Evolutionary conservation across 306 rosid species (phyloP).

Genomic region (Ormosia emarginata): DNA sequence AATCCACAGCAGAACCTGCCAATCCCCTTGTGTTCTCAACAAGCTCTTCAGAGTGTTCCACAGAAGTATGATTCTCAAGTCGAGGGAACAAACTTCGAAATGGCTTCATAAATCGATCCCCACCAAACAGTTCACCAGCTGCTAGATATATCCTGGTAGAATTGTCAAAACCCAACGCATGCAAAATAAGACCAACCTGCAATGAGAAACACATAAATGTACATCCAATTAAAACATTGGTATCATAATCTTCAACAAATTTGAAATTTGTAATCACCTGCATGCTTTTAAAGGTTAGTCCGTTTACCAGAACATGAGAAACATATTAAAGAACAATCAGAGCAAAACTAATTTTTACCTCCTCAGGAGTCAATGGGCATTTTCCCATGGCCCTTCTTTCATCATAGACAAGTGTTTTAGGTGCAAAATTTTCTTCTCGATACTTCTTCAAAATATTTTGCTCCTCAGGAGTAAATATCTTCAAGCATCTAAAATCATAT

Average conservation of each 20-base stretch:
- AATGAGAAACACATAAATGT: background rate
- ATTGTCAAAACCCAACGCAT: slow-evolving; percentile 42
- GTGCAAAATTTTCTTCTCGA: slow-evolving; percentile 82
- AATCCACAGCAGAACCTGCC: slow-evolving; percentile 96
- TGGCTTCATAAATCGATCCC: slow-evolving; percentile 84
- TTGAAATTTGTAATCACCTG: background rate
- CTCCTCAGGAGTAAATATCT: slow-evolving; percentile 69
- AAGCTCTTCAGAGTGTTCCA: slow-evolving; percentile 75
- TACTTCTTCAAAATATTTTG: slow-evolving; percentile 75
- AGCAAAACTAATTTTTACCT: slow-evolving; percentile 52
- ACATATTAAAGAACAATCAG: background rate
- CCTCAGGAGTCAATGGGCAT: slow-evolving; percentile 97
- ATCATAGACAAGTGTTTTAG: slow-evolving; percentile 66
- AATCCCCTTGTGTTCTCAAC: slow-evolving; percentile 75
- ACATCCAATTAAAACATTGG: slow-evolving; percentile 6
- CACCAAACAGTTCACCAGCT: slow-evolving; percentile 92
- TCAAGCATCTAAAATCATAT: slow-evolving; percentile 68
- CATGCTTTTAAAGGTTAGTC: background rate
- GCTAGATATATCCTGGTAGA: slow-evolving; percentile 43
- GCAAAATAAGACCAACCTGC: slow-evolving; percentile 91
- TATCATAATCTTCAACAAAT: slow-evolving; percentile 6
- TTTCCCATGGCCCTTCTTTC: slow-evolving; percentile 98
- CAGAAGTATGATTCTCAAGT: slow-evolving; percentile 82
- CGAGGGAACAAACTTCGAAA: slow-evolving; percentile 73
- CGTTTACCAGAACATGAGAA: background rate